A percentile compares a stretch with the other conserved stretches of the same genome.
Evolutionary conservation across 2,329 filamentous ascomycete genomes (phyloP).

Genomic region (Cadophora luteo-olivacea): DNA sequence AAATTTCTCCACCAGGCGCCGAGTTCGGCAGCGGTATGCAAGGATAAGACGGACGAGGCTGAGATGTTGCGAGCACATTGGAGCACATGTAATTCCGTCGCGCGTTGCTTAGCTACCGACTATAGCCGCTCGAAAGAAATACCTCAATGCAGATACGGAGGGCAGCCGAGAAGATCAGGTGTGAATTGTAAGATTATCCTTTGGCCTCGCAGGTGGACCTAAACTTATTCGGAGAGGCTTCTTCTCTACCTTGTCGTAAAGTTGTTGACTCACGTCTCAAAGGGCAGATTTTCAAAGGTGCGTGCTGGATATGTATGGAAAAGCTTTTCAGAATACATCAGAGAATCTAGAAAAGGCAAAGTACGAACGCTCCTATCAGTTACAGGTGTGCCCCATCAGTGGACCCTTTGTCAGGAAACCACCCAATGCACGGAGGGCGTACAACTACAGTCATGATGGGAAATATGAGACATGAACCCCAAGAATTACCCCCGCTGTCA

Average conservation of each 20-base stretch:
- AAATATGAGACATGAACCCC: slow-evolving; percentile 36
- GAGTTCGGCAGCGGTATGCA: slow-evolving; percentile 26
- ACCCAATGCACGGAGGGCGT: slow-evolving; percentile 38
- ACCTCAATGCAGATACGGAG: neutral
- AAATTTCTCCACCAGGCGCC: slow-evolving; percentile 25
- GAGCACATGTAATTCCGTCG: slow-evolving; percentile 5
- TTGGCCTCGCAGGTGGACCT: neutral
- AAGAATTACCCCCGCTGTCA: slow-evolving; percentile 34
- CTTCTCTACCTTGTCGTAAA: too few species aligned
- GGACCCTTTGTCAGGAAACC: slow-evolving; percentile 25
- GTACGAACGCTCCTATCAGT: slow-evolving; percentile 41
- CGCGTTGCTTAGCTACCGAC: slow-evolving; percentile 15
- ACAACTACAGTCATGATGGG: slow-evolving; percentile 42
- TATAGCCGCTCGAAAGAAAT: slow-evolving; percentile 22
- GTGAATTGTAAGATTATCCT: neutral
- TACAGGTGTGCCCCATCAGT: slow-evolving; percentile 38
- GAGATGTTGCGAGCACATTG: slow-evolving; percentile 9
- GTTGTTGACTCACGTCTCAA: slow-evolving; percentile 5
- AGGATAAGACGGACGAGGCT: slow-evolving; percentile 20
- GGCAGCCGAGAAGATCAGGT: neutral
- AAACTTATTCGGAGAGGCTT: neutral
- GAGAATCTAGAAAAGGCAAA: slow-evolving; percentile 40
- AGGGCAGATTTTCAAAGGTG: neutral
- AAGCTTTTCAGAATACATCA: slow-evolving; percentile 35
- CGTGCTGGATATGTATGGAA: slow-evolving; percentile 22